Base-by-base conservation (phyloP, 495 filamentous ascomycete species). In the Penicillium ochrochloron region DNA sequence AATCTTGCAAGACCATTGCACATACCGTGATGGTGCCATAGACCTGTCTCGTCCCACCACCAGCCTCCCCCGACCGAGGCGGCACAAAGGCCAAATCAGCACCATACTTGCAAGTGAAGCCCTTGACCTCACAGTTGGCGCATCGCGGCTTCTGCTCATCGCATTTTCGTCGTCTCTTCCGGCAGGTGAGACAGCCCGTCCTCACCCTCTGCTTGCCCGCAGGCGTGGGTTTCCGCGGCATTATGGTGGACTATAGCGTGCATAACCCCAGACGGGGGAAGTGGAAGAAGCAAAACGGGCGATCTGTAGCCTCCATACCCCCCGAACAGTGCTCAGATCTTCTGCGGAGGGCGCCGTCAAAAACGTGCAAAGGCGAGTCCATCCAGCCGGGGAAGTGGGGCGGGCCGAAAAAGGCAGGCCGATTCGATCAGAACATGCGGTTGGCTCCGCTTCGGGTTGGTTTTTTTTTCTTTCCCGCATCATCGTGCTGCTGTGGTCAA, bases 141-240 rank as follows among this genome's bases (percentile, higher is more conserved):
- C 71, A 73, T 39, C 64, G 62, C 23, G 71, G 71, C 58, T 73
- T 73, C 51, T 73, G 68, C 64, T 73, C 71, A 55, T 73, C 71
- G 34, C 71, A 73, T 69, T 73, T 73, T 62, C 71, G 62, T 31
- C 71, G 50, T 39, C 71, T 65, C 29, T 69, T 73, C 9, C 71
- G 68, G 58, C 71, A 73, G 2, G 71, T 71, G 21, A 73, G 37
- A 65, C 71, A 73, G 10, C 71, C 71, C 19, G 71, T 73, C 46
- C 71, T 46, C 23, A 73, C 71, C 48, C 71, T 63, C 53, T 73
- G 71, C 58, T 73, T 73, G 31, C 59, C 62, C 15, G 69, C 61
- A 25, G 71, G 71, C 17, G 71, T 73, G 57, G 69, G 69, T 61
- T 73, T 73, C 11, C 71, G 57, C 17, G 71, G 69, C 71, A 73